phyloP scores from a whole-genome alignment of 345 rosid species.

The Zanthoxylum bungeanum region DNA sequence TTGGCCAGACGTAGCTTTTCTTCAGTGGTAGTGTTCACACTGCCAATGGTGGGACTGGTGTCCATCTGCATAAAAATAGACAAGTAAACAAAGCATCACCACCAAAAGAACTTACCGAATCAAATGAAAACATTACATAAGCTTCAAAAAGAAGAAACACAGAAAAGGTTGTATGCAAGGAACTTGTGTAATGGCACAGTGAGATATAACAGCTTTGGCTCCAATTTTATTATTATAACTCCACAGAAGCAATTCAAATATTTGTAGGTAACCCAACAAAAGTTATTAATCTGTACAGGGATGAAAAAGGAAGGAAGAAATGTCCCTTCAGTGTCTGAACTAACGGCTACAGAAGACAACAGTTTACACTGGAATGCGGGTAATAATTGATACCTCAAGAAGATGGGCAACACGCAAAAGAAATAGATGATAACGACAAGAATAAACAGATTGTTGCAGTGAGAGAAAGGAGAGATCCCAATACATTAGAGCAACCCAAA shows the following conservation, averaged over 20 bases:
- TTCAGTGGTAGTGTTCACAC: slow-evolving; percentile 68
- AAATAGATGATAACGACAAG: neutral
- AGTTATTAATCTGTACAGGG: neutral
- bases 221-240: neutral
- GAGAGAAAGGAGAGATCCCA: neutral
- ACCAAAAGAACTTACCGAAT: slow-evolving; percentile 1
- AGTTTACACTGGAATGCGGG: neutral
- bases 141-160: neutral
- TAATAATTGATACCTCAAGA: neutral
- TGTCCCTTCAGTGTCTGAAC: neutral
- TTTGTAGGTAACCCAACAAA: neutral
- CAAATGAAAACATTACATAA: slow-evolving; percentile 5
- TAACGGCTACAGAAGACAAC: neutral
- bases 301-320: neutral
- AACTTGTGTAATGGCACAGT: neutral
- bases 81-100: neutral
- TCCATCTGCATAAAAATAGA: slow-evolving; percentile 63
- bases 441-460: neutral
- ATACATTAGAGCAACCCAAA: neutral
- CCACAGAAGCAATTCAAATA: neutral
- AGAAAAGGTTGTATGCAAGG: neutral
- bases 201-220: neutral
- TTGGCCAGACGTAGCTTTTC: slow-evolving; percentile 92
- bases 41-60: slow-evolving; percentile 95
- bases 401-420: neutral